Conservation (phyloP, 495 filamentous ascomycete genomes). For the Penicillium cataractarum region DNA sequence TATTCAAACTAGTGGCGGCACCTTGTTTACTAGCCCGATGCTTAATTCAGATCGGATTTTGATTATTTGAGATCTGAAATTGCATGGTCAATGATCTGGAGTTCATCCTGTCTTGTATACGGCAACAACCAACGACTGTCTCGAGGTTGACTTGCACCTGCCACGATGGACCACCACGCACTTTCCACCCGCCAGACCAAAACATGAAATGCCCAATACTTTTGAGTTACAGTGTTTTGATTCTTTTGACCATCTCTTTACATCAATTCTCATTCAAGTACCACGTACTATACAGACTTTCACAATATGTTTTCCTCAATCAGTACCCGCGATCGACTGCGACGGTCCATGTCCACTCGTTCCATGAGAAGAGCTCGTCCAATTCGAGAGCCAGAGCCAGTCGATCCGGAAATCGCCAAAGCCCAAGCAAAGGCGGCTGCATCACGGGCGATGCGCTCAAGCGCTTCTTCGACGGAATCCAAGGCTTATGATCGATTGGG, state of each 20-base stretch:
- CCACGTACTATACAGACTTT: slow-evolving; percentile 30
- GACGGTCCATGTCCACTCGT: slow-evolving; percentile 65
- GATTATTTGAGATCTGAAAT: neutral
- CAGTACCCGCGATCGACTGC: slow-evolving; percentile 49
- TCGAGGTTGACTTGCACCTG: neutral
- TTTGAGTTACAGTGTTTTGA: neutral
- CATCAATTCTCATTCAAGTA: slow-evolving; percentile 20
- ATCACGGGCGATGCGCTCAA: slow-evolving; percentile 65
- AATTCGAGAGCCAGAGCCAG: slow-evolving; percentile 39
- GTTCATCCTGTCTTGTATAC: no score
- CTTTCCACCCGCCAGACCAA: neutral
- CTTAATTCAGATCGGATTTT: neutral
- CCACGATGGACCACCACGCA: slow-evolving; percentile 2
- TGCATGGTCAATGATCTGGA: no score
- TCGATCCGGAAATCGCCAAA: slow-evolving; percentile 58
- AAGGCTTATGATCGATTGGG: slow-evolving; percentile 38
- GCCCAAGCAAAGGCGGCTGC: slow-evolving; percentile 70
- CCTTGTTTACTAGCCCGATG: neutral
- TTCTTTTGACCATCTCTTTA: neutral
- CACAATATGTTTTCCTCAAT: slow-evolving; percentile 34
- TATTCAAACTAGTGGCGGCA: neutral
- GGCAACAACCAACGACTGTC: neutral
- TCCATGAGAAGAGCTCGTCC: slow-evolving; percentile 52
- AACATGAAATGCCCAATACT: neutral
- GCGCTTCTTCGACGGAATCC: slow-evolving; percentile 40